Percentiles rank a stretch among this genome's conserved stretches.
These are phyloP conservation scores for Paramecium tetraurelia DNA, from an alignment of 73 alveolate species.

Conservation along the genomic window DNA sequence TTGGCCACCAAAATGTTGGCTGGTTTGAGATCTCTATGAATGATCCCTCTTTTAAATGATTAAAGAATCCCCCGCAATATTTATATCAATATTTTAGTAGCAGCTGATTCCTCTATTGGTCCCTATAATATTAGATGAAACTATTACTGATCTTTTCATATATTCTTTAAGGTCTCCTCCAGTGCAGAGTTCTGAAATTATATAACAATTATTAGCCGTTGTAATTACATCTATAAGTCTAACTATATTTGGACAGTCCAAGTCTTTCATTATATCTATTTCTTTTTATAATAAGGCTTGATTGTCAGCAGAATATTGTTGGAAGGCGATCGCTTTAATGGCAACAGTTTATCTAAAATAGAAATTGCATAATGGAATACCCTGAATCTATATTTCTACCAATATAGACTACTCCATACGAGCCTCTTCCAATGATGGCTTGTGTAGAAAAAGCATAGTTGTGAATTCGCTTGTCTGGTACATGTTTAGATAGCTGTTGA, in stretches of 20 bases:
- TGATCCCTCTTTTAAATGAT: conserved; percentile 59
- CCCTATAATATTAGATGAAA: conserved; percentile 3
- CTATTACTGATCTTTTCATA: conserved; percentile 48
- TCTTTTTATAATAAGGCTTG: conserved; percentile 39
- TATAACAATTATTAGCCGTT: conserved; percentile 58
- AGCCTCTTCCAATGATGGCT: conserved; percentile 60
- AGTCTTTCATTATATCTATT: conserved; percentile 62
- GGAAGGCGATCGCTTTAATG: conserved; percentile 29
- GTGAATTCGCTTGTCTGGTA: conserved; percentile 59
- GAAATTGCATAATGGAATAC: background rate
- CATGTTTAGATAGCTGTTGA: conserved; percentile 41
- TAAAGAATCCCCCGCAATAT: conserved; percentile 55
- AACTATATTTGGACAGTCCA: conserved; percentile 64
- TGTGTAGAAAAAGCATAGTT: conserved; percentile 55
- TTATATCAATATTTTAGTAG: conserved; percentile 51
- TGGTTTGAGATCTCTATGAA: conserved; percentile 72
- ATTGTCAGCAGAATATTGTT: background rate
- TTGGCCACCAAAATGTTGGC: conserved; percentile 66
- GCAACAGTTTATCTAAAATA: conserved; percentile 32
- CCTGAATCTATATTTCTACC: conserved; percentile 47
- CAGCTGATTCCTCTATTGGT: conserved; percentile 14
- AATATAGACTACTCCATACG: conserved; percentile 58
- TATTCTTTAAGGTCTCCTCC: conserved; percentile 64
- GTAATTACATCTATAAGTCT: conserved; percentile 57
- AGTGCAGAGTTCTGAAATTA: conserved; percentile 63